Evolutionary conservation across 768 basidiomycete species (phyloP).

Genomic region (Kwoniella botswanensis): DNA sequence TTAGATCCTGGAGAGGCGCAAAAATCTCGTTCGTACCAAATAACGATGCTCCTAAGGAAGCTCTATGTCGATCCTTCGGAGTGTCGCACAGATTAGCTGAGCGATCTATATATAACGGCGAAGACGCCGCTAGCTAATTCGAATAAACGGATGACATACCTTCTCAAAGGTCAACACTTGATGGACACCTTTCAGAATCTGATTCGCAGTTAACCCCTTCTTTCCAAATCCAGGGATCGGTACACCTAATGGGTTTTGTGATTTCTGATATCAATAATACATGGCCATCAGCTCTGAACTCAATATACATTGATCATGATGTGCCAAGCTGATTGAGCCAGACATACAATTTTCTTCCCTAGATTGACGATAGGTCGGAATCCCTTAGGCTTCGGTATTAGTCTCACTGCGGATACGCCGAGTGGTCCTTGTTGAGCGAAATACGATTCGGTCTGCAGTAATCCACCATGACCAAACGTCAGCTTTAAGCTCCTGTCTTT

Average conservation of each 20-base stretch:
- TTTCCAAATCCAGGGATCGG: slow-evolving; percentile 11
- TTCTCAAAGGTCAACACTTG: slow-evolving; percentile 86
- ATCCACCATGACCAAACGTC: not conserved
- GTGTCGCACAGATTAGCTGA: slow-evolving; percentile 6
- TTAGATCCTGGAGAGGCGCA: slow-evolving; percentile 72
- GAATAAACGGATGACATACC: slow-evolving; percentile 60
- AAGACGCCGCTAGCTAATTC: not conserved
- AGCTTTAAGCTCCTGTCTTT: not conserved
- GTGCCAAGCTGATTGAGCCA: not conserved
- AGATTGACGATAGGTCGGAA: slow-evolving; percentile 94
- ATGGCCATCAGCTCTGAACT: not conserved
- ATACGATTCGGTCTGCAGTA: slow-evolving; percentile 27
- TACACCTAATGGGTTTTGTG: slow-evolving; percentile 19
- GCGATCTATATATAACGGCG: not conserved
- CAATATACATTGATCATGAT: too few species aligned
- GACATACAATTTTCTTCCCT: slow-evolving; percentile 45
- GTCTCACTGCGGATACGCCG: slow-evolving; percentile 60
- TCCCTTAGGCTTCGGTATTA: slow-evolving; percentile 92
- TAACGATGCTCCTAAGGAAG: slow-evolving; percentile 78
- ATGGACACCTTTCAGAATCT: slow-evolving; percentile 80
- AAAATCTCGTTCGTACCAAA: slow-evolving; percentile 85
- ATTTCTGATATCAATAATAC: not conserved
- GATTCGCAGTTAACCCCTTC: slow-evolving; percentile 75
- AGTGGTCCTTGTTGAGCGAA: slow-evolving; percentile 43
- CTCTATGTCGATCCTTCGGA: slow-evolving; percentile 66